Evolutionary conservation across 1,139 yeast species (phyloP), one percentile per base, ranked within the genome.

Genomic region (Diutina rugosa): DNA sequence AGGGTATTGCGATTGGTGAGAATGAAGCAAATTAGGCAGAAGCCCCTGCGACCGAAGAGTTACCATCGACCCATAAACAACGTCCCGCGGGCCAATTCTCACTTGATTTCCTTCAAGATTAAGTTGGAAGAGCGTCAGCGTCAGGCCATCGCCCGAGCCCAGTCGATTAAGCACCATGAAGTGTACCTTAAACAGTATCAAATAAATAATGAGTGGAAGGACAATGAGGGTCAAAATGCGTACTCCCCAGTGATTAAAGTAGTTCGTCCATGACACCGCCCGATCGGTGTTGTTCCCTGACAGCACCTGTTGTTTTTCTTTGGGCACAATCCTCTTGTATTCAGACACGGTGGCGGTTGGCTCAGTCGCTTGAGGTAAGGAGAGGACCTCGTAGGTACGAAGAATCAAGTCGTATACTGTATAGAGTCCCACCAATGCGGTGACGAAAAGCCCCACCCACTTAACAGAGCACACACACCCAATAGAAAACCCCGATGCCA

Each of bases 101-200:
- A 87, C 75, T 41, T 79, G 74, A 52, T 79, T 77, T 45, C 81
- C 83, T 55, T 77, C 76, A 59, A 86, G 72, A 55, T 86, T 82
- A 3, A 85, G 84, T 67, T 87, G 95, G 61, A 86, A 77, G 52
- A 87, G 70, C 0, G 91, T 79, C 3, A 89, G 84, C 56, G 86
- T 81, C 3, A 90, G 80, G 0, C 89, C 85, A 65, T 85, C 87
- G 26, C 91, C 95, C 0, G 88, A 77, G 9, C 95, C 99, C 3
- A 96, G 82, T 63, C 82, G 84, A 65, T 79, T 83, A 58, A 93
- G 77, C 41, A 91, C 73, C 21, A 75, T 63, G 64, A 93, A 93
- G 69, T 93, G 99, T 55, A 87, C 73, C 69, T 85, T 87, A 76
- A 93, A 93, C 63, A 85, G 80, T 14, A 78, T 64, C 62, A 86